Percentiles rank a stretch among this genome's conserved stretches.
Evolutionary conservation across 768 basidiomycete genomes (phyloP).

Genomic region (Kwoniella europaea): DNA sequence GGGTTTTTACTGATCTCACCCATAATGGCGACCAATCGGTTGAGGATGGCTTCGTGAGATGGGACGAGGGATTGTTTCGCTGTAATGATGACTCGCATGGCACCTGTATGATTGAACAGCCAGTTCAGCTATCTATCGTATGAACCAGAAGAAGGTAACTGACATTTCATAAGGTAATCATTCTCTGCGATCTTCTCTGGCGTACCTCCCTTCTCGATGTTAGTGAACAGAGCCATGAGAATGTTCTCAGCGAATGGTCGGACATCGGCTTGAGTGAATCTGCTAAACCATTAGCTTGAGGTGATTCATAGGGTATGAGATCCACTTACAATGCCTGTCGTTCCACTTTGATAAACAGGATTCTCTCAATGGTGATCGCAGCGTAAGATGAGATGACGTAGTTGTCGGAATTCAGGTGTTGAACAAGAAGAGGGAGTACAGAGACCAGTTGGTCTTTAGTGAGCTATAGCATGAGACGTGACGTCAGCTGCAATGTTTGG

Average conservation of each 20-base stretch:
- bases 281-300: conserved; percentile 51
- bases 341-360: conserved; percentile 85
- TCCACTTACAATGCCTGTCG: conserved; percentile 72
- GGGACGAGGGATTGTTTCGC: conserved; percentile 78
- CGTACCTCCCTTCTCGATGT: conserved; percentile 76
- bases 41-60: conserved; percentile 69
- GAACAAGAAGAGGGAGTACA: conserved; percentile 82
- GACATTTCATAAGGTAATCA: conserved; percentile 97
- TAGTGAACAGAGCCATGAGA: conserved; percentile 69
- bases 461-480: conserved; percentile 62
- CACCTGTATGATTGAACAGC: conserved; percentile 64
- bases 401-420: conserved; percentile 78
- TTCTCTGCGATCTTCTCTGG: conserved; percentile 96
- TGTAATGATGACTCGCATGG: conserved; percentile 90
- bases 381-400: conserved; percentile 96
- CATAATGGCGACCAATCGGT: conserved; percentile 78
- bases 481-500: conserved; percentile 4
- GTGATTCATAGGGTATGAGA: background rate
- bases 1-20: conserved; percentile 92
- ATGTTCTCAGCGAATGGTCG: conserved; percentile 78
- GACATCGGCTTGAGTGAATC: conserved; percentile 86
- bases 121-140: background rate
- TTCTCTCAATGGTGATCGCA: conserved; percentile 95
- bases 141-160: conserved; percentile 41
- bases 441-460: conserved; percentile 91